Conservation (phyloP, 192 early-diverging fungal species). For the Borealophlyctis nickersoniae region DNA sequence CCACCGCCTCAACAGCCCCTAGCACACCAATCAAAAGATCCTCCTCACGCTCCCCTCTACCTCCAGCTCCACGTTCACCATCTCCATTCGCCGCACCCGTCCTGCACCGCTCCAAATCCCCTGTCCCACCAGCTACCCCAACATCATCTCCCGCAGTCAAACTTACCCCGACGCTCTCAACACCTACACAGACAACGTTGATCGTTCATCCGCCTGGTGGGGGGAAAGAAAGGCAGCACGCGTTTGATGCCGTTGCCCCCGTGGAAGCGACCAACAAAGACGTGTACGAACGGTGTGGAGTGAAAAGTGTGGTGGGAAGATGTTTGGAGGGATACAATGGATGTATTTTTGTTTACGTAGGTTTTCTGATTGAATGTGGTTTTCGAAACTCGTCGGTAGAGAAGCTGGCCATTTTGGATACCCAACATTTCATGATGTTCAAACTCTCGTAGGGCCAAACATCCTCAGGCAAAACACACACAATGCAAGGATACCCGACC, state of each 20-base stretch:
- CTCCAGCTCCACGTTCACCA: neutral
- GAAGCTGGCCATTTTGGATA: too few relatives aligned
- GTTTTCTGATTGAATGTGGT: neutral
- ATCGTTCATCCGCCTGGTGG: constrained; percentile 14
- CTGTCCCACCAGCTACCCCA: neutral
- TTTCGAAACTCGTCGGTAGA: neutral
- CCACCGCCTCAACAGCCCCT: neutral
- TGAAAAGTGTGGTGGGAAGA: constrained; percentile 23
- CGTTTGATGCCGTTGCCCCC: constrained; percentile 28
- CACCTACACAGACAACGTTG: neutral
- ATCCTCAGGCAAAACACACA: constrained; percentile 44
- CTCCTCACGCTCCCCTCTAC: neutral
- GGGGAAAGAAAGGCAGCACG: constrained; percentile 14
- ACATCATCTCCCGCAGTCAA: neutral
- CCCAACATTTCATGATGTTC: too few relatives aligned
- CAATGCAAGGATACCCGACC: constrained; percentile 35
- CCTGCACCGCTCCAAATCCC: constrained; percentile 1
- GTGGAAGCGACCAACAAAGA: constrained; percentile 11
- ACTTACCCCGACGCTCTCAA: neutral
- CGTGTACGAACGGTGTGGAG: constrained; percentile 19
- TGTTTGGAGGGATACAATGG: constrained; percentile 45
- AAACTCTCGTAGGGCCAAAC: constrained; percentile 35
- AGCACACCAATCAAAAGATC: neutral
- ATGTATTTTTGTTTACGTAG: constrained; percentile 43
- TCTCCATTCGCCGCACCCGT: neutral